Evolutionary conservation across 73 alveolate species (phyloP), one percentile per base, ranked within the genome.

Genomic region (Stentor coeruleus): DNA sequence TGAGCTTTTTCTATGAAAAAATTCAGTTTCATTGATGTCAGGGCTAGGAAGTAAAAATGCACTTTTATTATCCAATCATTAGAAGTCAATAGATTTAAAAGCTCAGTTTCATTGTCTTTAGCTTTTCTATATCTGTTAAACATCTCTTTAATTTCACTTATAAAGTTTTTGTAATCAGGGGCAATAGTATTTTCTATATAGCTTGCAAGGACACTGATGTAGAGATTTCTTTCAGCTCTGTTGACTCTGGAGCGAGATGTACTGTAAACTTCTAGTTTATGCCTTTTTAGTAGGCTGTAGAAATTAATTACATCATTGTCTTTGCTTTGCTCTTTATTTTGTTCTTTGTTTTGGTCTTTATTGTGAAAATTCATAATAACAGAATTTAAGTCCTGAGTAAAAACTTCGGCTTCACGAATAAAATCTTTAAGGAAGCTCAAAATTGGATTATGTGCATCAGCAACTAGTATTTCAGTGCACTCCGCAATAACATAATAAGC

Each of bases 1-100:
- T 49, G 6, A 49, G 33, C 79, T 66, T 37, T 66, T 26, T 37
- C n/a, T 1, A 40, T 28, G 14, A 66, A 28, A 66, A 66, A 66
- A 2, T 66, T 66, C 39, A 66, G 39, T 33, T 66, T 66, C 79
- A 66, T 66, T 66, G 79, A 66, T 0, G 79, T 66, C 1, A 26
- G 26, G 14, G 79, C 79, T 26, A 66, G 79, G 79, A 66, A 20
- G 37, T 28, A 66, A 31, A 66, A 66, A 33, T 66, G 79, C 14
- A 66, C 39, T 20, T 66, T 66, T 2, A 40, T 28, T 33, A 66
- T 26, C 79, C 79, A 66, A 33, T 20, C 79, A 20, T 20, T 33
- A 0, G 79, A 66, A 40, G 40, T 20, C 15, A 66, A 2, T 28
- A 66, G 79, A 0, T 20, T 66, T 1, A 20, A 11, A 20, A 66